Conservation (phyloP, 768 basidiomycete species). For the Lactarius hengduanensis region DNA sequence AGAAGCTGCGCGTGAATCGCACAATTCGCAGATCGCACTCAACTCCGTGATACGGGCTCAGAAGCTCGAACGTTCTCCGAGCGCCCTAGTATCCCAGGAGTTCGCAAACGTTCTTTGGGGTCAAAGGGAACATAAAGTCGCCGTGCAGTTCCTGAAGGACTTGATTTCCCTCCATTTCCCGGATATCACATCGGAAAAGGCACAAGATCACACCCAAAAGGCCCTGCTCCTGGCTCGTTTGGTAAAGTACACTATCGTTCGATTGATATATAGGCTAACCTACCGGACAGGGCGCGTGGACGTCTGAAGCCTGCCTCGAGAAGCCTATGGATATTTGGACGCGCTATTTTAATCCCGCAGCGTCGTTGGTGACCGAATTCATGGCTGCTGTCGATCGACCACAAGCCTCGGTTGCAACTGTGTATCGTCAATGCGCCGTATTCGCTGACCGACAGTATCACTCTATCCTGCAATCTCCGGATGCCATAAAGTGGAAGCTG, state of each 20-base stretch:
- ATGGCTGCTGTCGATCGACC: slow-evolving; percentile 20
- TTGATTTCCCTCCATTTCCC: slow-evolving; percentile 34
- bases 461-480: slow-evolving; percentile 63
- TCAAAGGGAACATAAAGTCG: slow-evolving; percentile 79
- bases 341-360: slow-evolving; percentile 69
- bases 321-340: slow-evolving; percentile 69
- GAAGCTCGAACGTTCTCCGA: slow-evolving; percentile 47
- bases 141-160: slow-evolving; percentile 67
- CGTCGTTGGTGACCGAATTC: slow-evolving; percentile 34
- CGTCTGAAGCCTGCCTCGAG: slow-evolving; percentile 78
- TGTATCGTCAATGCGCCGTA: slow-evolving; percentile 79
- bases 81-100: slow-evolving; percentile 67
- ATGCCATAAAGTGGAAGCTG: slow-evolving; percentile 63
- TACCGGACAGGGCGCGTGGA: slow-evolving; percentile 78
- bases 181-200: slow-evolving; percentile 17
- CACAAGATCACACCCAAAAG: slow-evolving; percentile 25
- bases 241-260: slow-evolving; percentile 42
- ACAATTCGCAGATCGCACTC: slow-evolving; percentile 76
- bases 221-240: slow-evolving; percentile 60
- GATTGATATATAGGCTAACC: slow-evolving; percentile 4
- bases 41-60: slow-evolving; percentile 83
- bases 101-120: slow-evolving; percentile 90
- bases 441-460: slow-evolving; percentile 91
- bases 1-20: slow-evolving; percentile 62
- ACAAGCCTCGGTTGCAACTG: slow-evolving; percentile 41